Evolutionary conservation across 306 rosid genomes (phyloP), one percentile per base, ranked within the genome.

Genomic region (Cucumis cinereus): DNA sequence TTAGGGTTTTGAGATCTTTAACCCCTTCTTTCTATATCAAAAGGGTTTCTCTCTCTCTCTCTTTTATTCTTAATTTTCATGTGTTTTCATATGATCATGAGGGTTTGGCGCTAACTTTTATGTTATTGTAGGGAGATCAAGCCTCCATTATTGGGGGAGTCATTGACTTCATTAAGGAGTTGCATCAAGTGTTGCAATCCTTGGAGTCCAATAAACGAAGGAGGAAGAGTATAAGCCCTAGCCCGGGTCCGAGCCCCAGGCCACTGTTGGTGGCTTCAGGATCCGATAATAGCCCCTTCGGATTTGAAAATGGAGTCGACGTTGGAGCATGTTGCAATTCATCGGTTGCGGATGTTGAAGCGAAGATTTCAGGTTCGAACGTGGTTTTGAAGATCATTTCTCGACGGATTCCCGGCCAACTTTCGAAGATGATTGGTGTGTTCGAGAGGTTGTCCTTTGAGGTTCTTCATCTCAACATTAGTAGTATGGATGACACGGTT

Each of bases 21-120:
- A 92, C 99, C 70, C 99, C 99, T n/a, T 84, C 84, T 80, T 94
- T 94, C 92, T 92, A 94, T 66, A 92, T 94, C 89, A 94, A 90
- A 84, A 92, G 99, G 99, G 99, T 94, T 87, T 35, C 9, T 3
- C 35, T 59, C 53, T 49, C 8, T 81, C 8, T 50, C 40, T 43
- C 11, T 49, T 11, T 14, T 3, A 45, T 30, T 62, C 50, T 47
- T 26, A 4, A 17, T 77, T 50, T 23, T 0, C 26, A 15, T 30
- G 5, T 38, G 40, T 20, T 17, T 54, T 16, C 35, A 30, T 7
- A 12, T 15, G n/a, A 30, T 17, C 1, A 4, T 16, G 19, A n/a
- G 9, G 9, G 22, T 17, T 17, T 17, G 33, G 17, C n/a, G n/a
- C n/a, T 50, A 0, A 10, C 9, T 10, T 4, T 50, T 4, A 23